Evolutionary conservation across 371 early-diverging fungal genomes (phyloP).

Genomic region (Lichtheimia hyalospora): DNA sequence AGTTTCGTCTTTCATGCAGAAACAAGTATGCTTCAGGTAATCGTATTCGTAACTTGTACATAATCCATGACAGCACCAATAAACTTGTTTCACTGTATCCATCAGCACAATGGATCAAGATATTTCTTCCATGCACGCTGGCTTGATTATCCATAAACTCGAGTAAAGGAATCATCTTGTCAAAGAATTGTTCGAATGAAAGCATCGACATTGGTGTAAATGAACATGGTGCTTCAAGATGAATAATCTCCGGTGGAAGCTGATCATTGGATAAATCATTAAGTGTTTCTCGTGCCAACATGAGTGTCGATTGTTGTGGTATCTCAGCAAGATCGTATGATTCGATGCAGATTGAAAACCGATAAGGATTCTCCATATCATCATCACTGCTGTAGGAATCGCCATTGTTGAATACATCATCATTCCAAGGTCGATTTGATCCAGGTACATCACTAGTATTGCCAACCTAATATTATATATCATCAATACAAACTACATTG

Average conservation of each 20-base stretch:
- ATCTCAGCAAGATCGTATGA: conserved; percentile 58
- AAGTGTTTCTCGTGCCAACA: conserved; percentile 37
- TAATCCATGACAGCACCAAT: conserved; percentile 51
- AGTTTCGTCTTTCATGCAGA: conserved; percentile 56
- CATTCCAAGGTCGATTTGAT: conserved; percentile 11
- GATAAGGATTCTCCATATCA: conserved; percentile 35
- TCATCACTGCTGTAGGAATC: conserved; percentile 11
- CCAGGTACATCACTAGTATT: conserved; percentile 61
- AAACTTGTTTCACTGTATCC: conserved; percentile 65
- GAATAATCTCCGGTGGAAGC: conserved; percentile 49
- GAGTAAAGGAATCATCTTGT: conserved; percentile 29
- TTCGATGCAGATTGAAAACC: conserved; percentile 63
- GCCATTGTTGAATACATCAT: conserved; percentile 9
- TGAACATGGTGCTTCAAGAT: conserved; percentile 48
- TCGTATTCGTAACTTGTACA: conserved; percentile 48
- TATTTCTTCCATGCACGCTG: conserved; percentile 25
- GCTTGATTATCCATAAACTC: conserved; percentile 41
- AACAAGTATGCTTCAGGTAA: conserved; percentile 62
- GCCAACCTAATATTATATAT: conserved; percentile 41
- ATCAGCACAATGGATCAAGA: conserved; percentile 63
- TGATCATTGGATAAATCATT: conserved; percentile 26
- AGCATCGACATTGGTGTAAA: conserved; percentile 18
- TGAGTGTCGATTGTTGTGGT: conserved; percentile 47
- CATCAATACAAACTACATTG: background rate
- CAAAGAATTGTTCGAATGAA: conserved; percentile 30